Conservation (phyloP, 805 yeast genomes). For the Lipomyces sp. region DNA sequence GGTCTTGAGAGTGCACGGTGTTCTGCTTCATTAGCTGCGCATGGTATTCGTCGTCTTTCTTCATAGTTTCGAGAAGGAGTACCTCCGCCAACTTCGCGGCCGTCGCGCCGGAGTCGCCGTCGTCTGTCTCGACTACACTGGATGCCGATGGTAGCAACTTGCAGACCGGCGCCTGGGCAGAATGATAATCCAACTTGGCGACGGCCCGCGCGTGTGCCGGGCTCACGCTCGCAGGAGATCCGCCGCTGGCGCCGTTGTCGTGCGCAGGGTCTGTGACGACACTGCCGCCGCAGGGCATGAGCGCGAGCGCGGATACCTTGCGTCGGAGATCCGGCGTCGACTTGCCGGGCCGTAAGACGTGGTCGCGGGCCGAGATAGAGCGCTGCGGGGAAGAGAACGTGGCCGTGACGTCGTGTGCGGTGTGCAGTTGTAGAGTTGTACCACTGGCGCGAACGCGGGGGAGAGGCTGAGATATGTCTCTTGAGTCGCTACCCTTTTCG, state of each 20-base stretch:
- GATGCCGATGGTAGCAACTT: not conserved
- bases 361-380: not conserved
- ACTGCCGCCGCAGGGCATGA: conserved; percentile 3
- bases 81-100: too few relatives aligned
- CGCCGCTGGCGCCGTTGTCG: too few relatives aligned
- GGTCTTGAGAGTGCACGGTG: too few relatives aligned
- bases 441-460: too few relatives aligned
- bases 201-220: conserved; percentile 2
- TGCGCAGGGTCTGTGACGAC: too few relatives aligned
- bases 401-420: conserved; percentile 1
- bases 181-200: not conserved
- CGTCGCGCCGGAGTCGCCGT: too few relatives aligned
- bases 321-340: conserved; percentile 17
- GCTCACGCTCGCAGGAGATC: conserved; percentile 2
- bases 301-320: conserved; percentile 12
- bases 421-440: too few relatives aligned
- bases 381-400: conserved; percentile 8
- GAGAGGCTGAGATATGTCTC: too few relatives aligned
- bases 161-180: not conserved
- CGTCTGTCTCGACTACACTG: not conserved
- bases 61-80: not conserved
- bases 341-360: conserved; percentile 2
- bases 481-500: too few relatives aligned
- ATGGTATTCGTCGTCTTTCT: not conserved
- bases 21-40: too few relatives aligned